Base-by-base conservation (phyloP, 768 basidiomycete species). In the Lentinus brumalis region DNA sequence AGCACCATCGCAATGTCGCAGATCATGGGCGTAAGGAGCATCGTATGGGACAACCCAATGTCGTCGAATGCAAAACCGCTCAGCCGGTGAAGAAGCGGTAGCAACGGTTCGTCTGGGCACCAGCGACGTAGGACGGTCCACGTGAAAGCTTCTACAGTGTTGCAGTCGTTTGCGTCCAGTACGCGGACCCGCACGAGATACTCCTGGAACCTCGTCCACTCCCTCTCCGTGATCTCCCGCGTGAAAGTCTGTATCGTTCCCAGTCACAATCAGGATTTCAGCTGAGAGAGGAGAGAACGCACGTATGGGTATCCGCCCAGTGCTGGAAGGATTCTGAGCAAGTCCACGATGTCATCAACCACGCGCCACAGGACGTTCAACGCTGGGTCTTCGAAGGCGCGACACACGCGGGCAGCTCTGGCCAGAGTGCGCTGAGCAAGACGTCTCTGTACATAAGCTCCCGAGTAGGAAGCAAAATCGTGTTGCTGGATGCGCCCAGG, bases 361-460 rank as follows among this genome's bases (percentile, higher is more conserved):
- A 52, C 50, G 7, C 56, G 38, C 60, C 55, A 61, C 9, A 61
- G 50, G 2, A 61, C 50, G 11, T 61, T 18, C 26, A 57, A n/a
- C 5, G 60, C 60, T 15, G 60, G 55, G 1, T 21, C 31, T 8
- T 32, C 14, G 30, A 40, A 57, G 2, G 60, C 30, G 11, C 32
- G 49, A 47, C 42, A 57, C 14, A 61, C 56, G 11, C 41, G 29
- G 5, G 60, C 60, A 9, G 50, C 60, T 15, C 18, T 16, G 1
- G 56, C 50, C 2, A 58, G 46, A 10, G 49, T 39, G 1, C 15
- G 8, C 26, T 60, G 59, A 10, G 44, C 44, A 11, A 35, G 35
- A 35, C 11, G 35, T 7, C 35, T 7, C 35, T 35, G 35, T 35
- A 35, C 35, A 35, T 3, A 1, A 35, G 11, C 7, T 35, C 3